Conservation (phyloP, 2,329 filamentous ascomycete genomes). For the Xylariaceae sp. region DNA sequence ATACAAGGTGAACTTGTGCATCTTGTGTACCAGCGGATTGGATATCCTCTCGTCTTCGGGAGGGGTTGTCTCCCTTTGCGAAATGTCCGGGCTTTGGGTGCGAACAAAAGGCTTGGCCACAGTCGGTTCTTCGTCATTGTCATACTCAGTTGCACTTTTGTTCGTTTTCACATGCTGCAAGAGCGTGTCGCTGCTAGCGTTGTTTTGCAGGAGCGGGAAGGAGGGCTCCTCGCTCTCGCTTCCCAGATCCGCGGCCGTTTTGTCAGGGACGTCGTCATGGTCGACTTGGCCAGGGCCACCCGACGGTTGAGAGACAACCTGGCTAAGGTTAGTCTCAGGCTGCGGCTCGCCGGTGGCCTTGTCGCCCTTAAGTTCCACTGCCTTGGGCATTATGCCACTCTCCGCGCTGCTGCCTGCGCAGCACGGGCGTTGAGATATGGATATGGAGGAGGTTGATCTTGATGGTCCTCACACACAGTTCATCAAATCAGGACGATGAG, state of each 20-base stretch:
- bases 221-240: constrained; percentile 22
- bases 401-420: background rate
- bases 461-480: no score
- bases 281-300: constrained; percentile 7
- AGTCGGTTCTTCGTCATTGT: constrained; percentile 54
- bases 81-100: constrained; percentile 46
- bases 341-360: constrained; percentile 19
- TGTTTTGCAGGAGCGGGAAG: constrained; percentile 40
- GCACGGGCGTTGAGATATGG: background rate
- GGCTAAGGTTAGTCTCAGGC: constrained; percentile 1
- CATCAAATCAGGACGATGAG: no score
- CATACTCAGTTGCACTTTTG: constrained; percentile 36
- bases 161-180: constrained; percentile 27
- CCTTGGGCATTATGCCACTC: constrained; percentile 20
- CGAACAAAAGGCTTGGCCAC: constrained; percentile 54
- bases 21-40: constrained; percentile 50
- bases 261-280: constrained; percentile 8
- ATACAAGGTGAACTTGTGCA: constrained; percentile 98
- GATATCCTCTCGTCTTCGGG: constrained; percentile 24
- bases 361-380: constrained; percentile 17
- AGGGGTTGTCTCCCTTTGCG: constrained; percentile 22
- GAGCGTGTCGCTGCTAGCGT: constrained; percentile 34
- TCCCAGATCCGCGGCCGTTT: background rate
- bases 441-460: no score
- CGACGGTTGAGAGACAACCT: constrained; percentile 13